Evolutionary conservation across 768 basidiomycete genomes (phyloP).

Genomic region (Rhizopogon roseolus): DNA sequence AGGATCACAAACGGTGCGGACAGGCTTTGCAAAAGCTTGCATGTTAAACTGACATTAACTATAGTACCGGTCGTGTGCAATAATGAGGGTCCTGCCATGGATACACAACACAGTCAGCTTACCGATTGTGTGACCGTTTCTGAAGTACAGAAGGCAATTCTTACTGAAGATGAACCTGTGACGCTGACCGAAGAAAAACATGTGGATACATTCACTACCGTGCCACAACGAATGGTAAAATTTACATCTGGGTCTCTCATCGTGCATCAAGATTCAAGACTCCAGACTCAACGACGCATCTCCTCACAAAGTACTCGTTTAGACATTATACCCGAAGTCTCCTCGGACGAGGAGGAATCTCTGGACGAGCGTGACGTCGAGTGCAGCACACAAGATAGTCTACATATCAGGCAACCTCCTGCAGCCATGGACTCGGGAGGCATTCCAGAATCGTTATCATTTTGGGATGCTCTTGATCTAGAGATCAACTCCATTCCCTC

Average conservation of each 20-base stretch:
- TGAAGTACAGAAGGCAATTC: background rate
- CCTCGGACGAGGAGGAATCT: conserved; percentile 15
- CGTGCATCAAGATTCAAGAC: background rate
- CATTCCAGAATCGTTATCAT: conserved; percentile 24
- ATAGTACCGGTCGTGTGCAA: conserved; percentile 3
- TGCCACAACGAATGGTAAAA: conserved; percentile 4
- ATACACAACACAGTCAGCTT: background rate
- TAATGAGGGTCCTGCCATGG: conserved; percentile 5
- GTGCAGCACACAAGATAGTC: background rate
- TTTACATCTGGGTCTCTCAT: background rate
- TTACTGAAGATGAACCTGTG: background rate
- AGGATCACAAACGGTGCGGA: background rate
- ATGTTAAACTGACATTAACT: background rate
- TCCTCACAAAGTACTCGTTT: conserved; percentile 4
- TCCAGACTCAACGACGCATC: conserved; percentile 7
- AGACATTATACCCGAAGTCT: conserved; percentile 9
- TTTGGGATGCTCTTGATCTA: conserved; percentile 43
- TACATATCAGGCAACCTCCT: background rate
- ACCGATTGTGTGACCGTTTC: background rate
- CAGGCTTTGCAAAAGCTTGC: background rate
- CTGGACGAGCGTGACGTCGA: conserved; percentile 3
- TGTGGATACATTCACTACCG: background rate
- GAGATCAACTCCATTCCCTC: conserved; percentile 21
- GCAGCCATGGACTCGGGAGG: conserved; percentile 7
- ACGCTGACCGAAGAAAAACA: background rate